phyloP scores from a whole-genome alignment of 306 rosid genomes.

The Malus orientalis region DNA sequence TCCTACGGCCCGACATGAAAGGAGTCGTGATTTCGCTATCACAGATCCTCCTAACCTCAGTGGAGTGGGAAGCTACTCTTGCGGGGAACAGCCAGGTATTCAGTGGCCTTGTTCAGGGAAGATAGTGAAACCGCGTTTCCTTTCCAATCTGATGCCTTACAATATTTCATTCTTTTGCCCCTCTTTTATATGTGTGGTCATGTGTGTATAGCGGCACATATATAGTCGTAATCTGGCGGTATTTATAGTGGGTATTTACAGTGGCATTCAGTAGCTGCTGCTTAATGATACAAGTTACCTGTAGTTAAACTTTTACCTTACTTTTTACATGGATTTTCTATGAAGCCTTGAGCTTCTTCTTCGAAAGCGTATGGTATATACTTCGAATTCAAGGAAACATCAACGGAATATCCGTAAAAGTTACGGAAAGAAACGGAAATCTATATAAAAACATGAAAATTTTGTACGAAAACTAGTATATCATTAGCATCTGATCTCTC shows the following conservation, averaged over 20 bases:
- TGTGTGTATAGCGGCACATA: constrained; percentile 17
- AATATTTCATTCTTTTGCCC: not conserved
- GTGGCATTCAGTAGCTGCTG: not conserved
- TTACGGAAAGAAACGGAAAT: not conserved
- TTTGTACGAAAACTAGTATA: not conserved
- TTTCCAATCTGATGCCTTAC: constrained; percentile 4
- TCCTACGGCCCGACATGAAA: constrained; percentile 86
- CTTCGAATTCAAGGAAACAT: not conserved
- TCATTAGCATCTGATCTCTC: not conserved
- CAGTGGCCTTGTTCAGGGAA: constrained; percentile 98
- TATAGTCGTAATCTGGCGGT: constrained; percentile 3
- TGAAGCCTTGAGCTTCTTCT: not conserved
- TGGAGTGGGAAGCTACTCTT: constrained; percentile 99
- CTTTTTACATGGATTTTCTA: not conserved
- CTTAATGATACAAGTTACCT: not conserved
- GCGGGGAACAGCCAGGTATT: constrained; percentile 98
- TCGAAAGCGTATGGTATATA: not conserved
- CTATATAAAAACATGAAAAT: not conserved
- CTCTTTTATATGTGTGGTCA: constrained; percentile 1
- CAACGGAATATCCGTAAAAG: not conserved
- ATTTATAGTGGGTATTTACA: constrained; percentile 1
- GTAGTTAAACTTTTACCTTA: not conserved
- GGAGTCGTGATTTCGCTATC: constrained; percentile 80
- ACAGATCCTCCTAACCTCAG: constrained; percentile 79
- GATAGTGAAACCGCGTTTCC: constrained; percentile 38